Base-by-base conservation (phyloP, 2,329 filamentous ascomycete genomes). In the Fusarium sp. region DNA sequence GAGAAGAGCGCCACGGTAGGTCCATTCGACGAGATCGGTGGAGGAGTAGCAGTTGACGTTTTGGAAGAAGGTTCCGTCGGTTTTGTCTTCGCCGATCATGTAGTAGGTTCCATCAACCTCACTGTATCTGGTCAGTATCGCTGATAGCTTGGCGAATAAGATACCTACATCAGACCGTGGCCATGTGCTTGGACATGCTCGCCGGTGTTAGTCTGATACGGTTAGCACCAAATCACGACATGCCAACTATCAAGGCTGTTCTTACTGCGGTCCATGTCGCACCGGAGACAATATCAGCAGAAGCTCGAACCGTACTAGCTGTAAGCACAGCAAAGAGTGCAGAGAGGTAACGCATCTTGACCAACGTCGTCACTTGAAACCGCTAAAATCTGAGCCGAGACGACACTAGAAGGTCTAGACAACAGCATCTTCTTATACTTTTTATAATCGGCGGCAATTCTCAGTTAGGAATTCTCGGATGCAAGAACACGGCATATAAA, bases 61-160 rank as follows among this genome's bases (percentile, higher is more conserved):
- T 63, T 88, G 85, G 77, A 92, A 92, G 0, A 82, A 79, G 2
- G 82, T 84, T 25, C 89, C 89, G n/a, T 86, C 80, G 2, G 87
- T 87, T 77, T 92, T 92, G 79, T 92, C 90, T 76, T 92, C 90
- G 18, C 91, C 91, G 34, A 92, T 87, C 80, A 89, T 85, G 79
- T 92, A 92, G 81, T 88, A 92, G 1, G 84, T 86, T 12, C 81
- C 82, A 45, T 84, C 82, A 3, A 87, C 86, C 40, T 75, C 70
- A 2, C 71, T 73, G 9, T 8, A 2, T 7, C 2, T 3, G 0
- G 42, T 71, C 2, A 71, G 27, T 22, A 25, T 25, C 24, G 6
- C 24, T 8, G 24, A 25, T 8, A 25, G 24, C 24, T 25, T 25
- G 24, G 24, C 24, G 24, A 25, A 25, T 25, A 25, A 25, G 24